Base-by-base conservation (phyloP, 148 eudicot genomes). In the Drosera capensis region DNA sequence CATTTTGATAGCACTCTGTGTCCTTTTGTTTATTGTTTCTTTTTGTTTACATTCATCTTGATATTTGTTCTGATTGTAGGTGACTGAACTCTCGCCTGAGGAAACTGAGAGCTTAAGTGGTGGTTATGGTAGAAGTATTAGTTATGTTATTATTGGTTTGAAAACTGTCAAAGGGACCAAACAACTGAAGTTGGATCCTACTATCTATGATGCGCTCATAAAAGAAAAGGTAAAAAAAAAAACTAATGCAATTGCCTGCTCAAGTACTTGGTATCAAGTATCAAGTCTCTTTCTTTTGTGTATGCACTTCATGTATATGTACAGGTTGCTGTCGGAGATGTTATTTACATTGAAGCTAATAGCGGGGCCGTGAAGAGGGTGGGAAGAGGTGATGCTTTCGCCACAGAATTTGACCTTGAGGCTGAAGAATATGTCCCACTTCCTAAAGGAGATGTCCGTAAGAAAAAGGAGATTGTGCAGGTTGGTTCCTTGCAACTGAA, bases 391-490 rank as follows among this genome's bases (percentile, higher is more conserved):
- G 99, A 92, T 68, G 94, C 88, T 55, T 92, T 92, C 72, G 99
- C 99, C 21, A 85, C 99, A 19, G 99, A 92, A 55, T 92, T 92
- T 45, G 95, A 92, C 68, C 94, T 92, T 11, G 99, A 92, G 76
- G 99, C 95, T 29, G 95, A 85, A 70, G 99, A 92, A 55, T 92
- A 92, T 65, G 99, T 92, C 39, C 95, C 99, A 16, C 94, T 92
- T 57, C 99, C 99, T 20, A 92, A 92, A 63, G 94, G 99, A 65
- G 99, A 92, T 70, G 99, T 92, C 68, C 95, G 82, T 65, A 92
- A 92, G 58, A 85, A 81, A 71, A 85, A 92, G 74, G 95, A 92
- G 70, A 86, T 92, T 43, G 99, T 92, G 43, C 99, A 92, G 90
- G 99, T 92, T 35, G 62, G 71, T 23, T 44, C 13, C 29, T 22